Percentiles rank a stretch among this genome's conserved stretches.
Evolutionary conservation across 2,329 filamentous ascomycete genomes (phyloP).

Genomic region (Lasiodiplodia theobromae): DNA sequence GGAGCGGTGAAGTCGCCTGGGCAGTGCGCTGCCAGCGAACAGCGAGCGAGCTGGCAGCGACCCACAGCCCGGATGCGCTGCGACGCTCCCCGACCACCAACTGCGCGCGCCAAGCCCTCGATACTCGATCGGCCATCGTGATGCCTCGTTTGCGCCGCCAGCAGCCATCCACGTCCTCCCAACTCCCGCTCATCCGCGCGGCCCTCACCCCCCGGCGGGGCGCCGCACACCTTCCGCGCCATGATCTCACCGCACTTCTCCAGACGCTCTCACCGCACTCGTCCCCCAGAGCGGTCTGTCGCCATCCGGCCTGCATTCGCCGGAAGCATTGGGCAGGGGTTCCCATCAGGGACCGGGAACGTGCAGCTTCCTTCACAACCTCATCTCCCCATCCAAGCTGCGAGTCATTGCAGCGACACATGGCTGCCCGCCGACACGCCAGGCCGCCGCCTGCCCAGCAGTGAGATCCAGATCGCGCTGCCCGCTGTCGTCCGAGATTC

Average conservation of each 20-base stretch:
- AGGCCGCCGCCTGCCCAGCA: constrained; percentile 19
- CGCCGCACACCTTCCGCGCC: constrained; percentile 23
- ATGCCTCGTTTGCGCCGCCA: background rate
- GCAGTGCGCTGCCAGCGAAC: constrained; percentile 20
- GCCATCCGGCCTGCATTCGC: constrained; percentile 5
- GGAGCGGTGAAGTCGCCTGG: constrained; percentile 20
- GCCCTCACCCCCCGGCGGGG: constrained; percentile 13
- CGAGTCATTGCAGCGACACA: constrained; percentile 26
- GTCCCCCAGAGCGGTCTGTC: constrained; percentile 22
- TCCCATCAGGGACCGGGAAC: constrained; percentile 17
- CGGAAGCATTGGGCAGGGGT: constrained; percentile 21
- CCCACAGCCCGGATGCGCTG: constrained; percentile 25
- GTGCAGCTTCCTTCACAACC: constrained; percentile 15
- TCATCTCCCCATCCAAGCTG: constrained; percentile 11
- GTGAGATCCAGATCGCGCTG: constrained; percentile 20
- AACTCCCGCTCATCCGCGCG: constrained; percentile 14
- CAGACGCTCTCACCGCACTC: constrained; percentile 23
- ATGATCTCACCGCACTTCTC: constrained; percentile 28
- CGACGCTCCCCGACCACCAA: constrained; percentile 20
- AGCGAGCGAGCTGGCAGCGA: constrained; percentile 8
- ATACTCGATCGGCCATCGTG: constrained; percentile 8
- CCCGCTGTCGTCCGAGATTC: constrained; percentile 14
- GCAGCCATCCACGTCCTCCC: constrained; percentile 20
- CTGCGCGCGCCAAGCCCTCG: constrained; percentile 8
- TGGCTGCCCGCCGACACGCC: constrained; percentile 10